These are phyloP conservation scores for Aspergillus biplanus DNA, from an alignment of 495 filamentous ascomycete genomes.

Conservation along the genomic window DNA sequence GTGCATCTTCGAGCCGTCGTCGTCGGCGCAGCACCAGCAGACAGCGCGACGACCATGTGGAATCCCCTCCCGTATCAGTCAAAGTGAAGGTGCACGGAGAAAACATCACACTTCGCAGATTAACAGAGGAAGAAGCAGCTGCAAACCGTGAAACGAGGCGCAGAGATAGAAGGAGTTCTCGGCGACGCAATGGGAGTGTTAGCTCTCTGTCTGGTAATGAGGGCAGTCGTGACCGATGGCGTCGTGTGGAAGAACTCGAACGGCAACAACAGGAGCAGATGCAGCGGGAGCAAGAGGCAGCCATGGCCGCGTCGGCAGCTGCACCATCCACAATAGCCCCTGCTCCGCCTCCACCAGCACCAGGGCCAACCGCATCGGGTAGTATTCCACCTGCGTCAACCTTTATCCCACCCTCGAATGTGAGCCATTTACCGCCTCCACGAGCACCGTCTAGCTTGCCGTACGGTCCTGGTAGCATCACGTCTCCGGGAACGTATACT, in stretches of 20 bases:
- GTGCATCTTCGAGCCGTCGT: constrained; percentile 39
- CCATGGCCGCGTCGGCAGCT: constrained; percentile 33
- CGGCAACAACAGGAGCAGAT: constrained; percentile 55
- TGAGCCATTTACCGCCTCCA: constrained; percentile 39
- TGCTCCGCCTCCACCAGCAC: constrained; percentile 7
- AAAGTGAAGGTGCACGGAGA: constrained; percentile 82
- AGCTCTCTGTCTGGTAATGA: constrained; percentile 52
- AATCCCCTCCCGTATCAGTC: constrained; percentile 70
- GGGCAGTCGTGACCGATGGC: constrained; percentile 51
- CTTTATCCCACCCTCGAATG: constrained; percentile 34
- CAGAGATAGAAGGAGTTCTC: constrained; percentile 45
- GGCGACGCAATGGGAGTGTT: constrained; percentile 46
- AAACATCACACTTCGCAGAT: constrained; percentile 76
- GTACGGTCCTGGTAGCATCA: constrained; percentile 49
- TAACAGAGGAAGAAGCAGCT: constrained; percentile 81
- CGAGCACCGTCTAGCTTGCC: constrained; percentile 44
- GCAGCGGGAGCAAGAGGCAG: constrained; percentile 45
- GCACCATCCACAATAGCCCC: constrained; percentile 12
- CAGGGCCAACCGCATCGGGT: constrained; percentile 30
- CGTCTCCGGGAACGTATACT: constrained; percentile 51
- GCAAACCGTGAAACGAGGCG: constrained; percentile 60
- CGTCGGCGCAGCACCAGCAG: constrained; percentile 44
- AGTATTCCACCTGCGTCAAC: constrained; percentile 37
- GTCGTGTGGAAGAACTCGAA: constrained; percentile 55
- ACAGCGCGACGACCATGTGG: constrained; percentile 46